These are phyloP conservation scores for Stereocaulon alpinum DNA, from an alignment of 495 filamentous ascomycete species.

Conservation along the genomic window DNA sequence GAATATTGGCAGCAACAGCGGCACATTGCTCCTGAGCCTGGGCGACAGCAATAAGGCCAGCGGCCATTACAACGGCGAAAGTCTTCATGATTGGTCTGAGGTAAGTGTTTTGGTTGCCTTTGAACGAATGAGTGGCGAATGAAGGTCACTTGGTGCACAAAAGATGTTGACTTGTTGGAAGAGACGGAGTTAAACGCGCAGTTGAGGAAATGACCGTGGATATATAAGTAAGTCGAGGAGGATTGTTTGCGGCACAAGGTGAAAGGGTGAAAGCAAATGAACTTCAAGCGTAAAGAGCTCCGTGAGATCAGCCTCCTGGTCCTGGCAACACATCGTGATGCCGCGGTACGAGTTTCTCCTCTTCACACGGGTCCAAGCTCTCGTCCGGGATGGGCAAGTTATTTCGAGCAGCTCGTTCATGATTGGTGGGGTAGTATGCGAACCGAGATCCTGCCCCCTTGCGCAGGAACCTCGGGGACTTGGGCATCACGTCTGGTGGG, in stretches of 20 bases:
- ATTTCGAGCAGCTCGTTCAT: background rate
- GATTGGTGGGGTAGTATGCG: background rate
- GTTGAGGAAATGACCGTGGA: background rate
- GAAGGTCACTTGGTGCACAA: background rate
- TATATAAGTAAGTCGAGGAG: background rate
- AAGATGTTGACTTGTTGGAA: background rate
- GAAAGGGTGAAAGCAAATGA: background rate
- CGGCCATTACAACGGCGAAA: slow-evolving; percentile 7
- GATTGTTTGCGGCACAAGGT: no score
- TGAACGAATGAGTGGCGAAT: slow-evolving; percentile 15
- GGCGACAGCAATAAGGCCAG: slow-evolving; percentile 18
- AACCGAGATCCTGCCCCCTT: background rate
- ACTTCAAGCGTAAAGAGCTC: background rate
- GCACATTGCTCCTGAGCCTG: slow-evolving; percentile 19
- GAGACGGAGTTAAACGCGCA: background rate
- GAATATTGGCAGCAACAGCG: slow-evolving; percentile 16
- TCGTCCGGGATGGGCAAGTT: background rate
- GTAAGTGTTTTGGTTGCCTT: background rate
- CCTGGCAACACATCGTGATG: background rate
- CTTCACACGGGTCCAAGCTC: background rate
- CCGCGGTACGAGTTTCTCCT: background rate
- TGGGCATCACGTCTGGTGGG: background rate
- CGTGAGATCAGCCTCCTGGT: background rate
- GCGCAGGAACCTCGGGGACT: background rate
- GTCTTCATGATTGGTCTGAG: slow-evolving; percentile 12